Conservation (phyloP, 352 stramenopile genomes). For the Phytopythium chamaehyphon region DNA sequence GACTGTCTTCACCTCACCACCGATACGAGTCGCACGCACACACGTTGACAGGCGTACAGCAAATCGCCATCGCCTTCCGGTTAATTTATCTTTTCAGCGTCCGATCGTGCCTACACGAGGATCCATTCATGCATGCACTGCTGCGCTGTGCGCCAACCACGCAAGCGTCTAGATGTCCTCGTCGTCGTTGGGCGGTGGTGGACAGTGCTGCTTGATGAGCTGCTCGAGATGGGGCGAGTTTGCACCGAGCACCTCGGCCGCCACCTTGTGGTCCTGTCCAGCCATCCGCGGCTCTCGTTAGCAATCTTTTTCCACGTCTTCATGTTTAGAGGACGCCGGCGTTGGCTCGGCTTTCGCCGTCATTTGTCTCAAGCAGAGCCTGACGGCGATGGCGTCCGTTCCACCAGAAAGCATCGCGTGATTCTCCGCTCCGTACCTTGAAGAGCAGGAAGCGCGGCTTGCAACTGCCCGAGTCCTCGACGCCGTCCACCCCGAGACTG, state of each 20-base stretch:
- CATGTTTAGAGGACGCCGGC: not conserved
- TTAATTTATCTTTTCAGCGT: not conserved
- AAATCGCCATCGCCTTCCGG: not conserved
- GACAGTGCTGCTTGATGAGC: slow-evolving; percentile 58
- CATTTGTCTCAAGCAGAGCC: slow-evolving; percentile 4
- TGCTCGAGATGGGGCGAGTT: slow-evolving; percentile 62
- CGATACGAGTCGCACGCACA: not conserved
- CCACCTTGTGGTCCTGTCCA: slow-evolving; percentile 47
- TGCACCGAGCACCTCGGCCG: slow-evolving; percentile 52
- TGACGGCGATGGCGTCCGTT: not conserved
- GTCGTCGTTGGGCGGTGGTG: slow-evolving; percentile 42
- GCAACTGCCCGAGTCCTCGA: slow-evolving; percentile 56
- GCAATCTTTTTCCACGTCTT: not conserved
- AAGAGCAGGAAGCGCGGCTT: slow-evolving; percentile 67
- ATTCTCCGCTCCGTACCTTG: slow-evolving; percentile 24
- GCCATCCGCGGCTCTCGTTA: not conserved
- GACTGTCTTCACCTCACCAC: not conserved
- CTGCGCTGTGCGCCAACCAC: too few relatives aligned
- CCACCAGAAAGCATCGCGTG: not conserved
- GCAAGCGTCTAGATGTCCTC: slow-evolving; percentile 34
- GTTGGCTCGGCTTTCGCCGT: slow-evolving; percentile 5
- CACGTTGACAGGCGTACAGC: too few relatives aligned
- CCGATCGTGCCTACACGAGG: too few relatives aligned
- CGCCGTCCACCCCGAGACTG: slow-evolving; percentile 22
- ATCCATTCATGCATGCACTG: too few relatives aligned